Percentiles rank a stretch among this genome's conserved stretches.
Conservation (phyloP, 768 basidiomycete genomes). For the Mycena galericulata region DNA sequence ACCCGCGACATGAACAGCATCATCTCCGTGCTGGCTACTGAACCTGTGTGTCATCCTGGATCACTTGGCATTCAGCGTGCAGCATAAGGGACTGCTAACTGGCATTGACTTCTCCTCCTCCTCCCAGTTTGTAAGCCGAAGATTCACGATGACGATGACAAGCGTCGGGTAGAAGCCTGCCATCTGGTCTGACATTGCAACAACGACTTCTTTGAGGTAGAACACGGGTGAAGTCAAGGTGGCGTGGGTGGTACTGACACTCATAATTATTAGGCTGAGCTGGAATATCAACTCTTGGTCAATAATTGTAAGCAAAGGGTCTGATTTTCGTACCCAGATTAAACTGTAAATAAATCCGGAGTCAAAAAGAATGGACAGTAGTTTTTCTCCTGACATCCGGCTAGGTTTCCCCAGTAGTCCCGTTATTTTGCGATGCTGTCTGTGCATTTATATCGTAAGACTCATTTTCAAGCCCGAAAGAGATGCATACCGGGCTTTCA, state of each 20-base stretch:
- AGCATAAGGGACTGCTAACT: slow-evolving; percentile 15
- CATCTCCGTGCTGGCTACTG: slow-evolving; percentile 9
- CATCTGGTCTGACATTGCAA: slow-evolving; percentile 17
- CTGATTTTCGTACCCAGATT: slow-evolving; percentile 16
- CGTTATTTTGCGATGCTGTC: slow-evolving; percentile 20
- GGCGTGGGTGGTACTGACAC: slow-evolving; percentile 8
- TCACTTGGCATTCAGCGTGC: slow-evolving; percentile 10
- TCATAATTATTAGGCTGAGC: slow-evolving; percentile 17
- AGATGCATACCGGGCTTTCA: slow-evolving; percentile 23
- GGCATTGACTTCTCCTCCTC: slow-evolving; percentile 15
- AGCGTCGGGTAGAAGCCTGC: slow-evolving; percentile 19
- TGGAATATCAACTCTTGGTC: slow-evolving; percentile 21
- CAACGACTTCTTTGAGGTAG: slow-evolving; percentile 18
- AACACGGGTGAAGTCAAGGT: slow-evolving; percentile 21
- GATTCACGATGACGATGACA: slow-evolving; percentile 21
- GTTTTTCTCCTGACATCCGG: slow-evolving; percentile 18
- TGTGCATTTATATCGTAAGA: slow-evolving; percentile 12
- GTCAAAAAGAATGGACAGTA: slow-evolving; percentile 20
- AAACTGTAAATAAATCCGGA: slow-evolving; percentile 22
- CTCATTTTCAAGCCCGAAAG: no score
- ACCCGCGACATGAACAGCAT: slow-evolving; percentile 4
- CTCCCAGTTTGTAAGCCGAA: slow-evolving; percentile 21
- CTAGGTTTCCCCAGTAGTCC: slow-evolving; percentile 13
- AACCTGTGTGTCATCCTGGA: slow-evolving; percentile 20
- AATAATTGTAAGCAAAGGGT: slow-evolving; percentile 17